A percentile compares a stretch with the other conserved stretches of the same genome.
Conservation (phyloP, 1,284 basidiomycete genomes). For the Cryptococcus sp. region DNA sequence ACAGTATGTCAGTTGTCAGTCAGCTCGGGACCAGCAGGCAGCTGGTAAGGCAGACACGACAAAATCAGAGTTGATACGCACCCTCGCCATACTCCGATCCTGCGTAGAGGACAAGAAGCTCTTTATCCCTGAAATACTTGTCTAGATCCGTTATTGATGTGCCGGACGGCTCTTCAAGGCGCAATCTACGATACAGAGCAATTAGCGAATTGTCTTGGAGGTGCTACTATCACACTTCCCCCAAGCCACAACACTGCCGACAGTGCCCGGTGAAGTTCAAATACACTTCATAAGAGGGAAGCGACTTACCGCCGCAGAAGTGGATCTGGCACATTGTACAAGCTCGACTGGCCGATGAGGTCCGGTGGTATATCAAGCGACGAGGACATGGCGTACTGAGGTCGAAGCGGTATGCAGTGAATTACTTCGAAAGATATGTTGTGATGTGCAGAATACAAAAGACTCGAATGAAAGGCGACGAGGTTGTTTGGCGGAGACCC, state of each 20-base stretch:
- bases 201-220: too few species aligned
- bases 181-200: slow-evolving; percentile 30
- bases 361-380: slow-evolving; percentile 36
- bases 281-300: too few species aligned
- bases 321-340: slow-evolving; percentile 49
- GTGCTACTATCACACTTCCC: too few species aligned
- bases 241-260: neutral
- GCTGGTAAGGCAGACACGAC: neutral
- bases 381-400: too few species aligned
- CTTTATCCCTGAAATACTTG: slow-evolving; percentile 43
- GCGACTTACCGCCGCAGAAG: slow-evolving; percentile 44
- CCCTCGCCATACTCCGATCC: slow-evolving; percentile 45
- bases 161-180: slow-evolving; percentile 48
- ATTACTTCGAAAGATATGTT: too few species aligned
- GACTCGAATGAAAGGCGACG: too few species aligned
- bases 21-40: neutral
- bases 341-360: slow-evolving; percentile 40
- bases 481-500: too few species aligned
- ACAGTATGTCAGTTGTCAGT: slow-evolving; percentile 2
- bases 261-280: neutral
- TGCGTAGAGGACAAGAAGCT: slow-evolving; percentile 51
- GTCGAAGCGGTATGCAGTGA: too few species aligned
- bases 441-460: too few species aligned
- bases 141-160: slow-evolving; percentile 42
- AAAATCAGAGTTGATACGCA: slow-evolving; percentile 21